Evolutionary conservation across 2,329 filamentous ascomycete genomes (phyloP).

Genomic region (Sphaerulina vaccinii): DNA sequence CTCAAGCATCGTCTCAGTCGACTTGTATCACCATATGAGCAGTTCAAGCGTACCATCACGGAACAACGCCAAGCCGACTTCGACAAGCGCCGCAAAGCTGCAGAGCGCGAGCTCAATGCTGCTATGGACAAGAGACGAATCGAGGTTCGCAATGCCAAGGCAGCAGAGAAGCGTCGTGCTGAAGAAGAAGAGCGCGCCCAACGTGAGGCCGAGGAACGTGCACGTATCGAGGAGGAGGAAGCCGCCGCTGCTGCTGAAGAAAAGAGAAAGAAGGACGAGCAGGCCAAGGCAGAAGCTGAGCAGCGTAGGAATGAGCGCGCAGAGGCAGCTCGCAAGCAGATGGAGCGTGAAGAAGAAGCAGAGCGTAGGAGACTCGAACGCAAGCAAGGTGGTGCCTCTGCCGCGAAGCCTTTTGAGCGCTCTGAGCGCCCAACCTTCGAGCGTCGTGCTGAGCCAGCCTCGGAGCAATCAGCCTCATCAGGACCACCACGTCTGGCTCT

Average conservation of each 20-base stretch:
- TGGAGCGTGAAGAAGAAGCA: slow-evolving; percentile 76
- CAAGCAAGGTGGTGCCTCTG: slow-evolving; percentile 43
- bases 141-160: slow-evolving; percentile 79
- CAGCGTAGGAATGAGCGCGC: slow-evolving; percentile 62
- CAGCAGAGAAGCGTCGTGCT: slow-evolving; percentile 77
- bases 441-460: slow-evolving; percentile 28
- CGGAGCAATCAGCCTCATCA: slow-evolving; percentile 49
- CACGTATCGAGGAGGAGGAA: slow-evolving; percentile 79
- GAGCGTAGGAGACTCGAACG: slow-evolving; percentile 70
- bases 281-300: slow-evolving; percentile 61
- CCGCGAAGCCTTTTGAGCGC: slow-evolving; percentile 38
- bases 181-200: slow-evolving; percentile 79
- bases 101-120: slow-evolving; percentile 88
- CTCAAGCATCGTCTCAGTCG: slow-evolving; percentile 89
- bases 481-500: slow-evolving; percentile 64
- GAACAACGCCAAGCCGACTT: slow-evolving; percentile 92
- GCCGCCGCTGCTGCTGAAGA: slow-evolving; percentile 76
- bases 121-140: slow-evolving; percentile 85
- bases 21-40: slow-evolving; percentile 79
- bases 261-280: slow-evolving; percentile 57
- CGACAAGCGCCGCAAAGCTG: slow-evolving; percentile 86
- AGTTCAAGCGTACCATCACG: slow-evolving; percentile 77
- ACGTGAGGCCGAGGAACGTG: slow-evolving; percentile 82
- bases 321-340: slow-evolving; percentile 37
- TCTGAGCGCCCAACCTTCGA: slow-evolving; percentile 29